Evolutionary conservation across 73 alveolate genomes (phyloP).

Genomic region (Uronychia setigera): DNA sequence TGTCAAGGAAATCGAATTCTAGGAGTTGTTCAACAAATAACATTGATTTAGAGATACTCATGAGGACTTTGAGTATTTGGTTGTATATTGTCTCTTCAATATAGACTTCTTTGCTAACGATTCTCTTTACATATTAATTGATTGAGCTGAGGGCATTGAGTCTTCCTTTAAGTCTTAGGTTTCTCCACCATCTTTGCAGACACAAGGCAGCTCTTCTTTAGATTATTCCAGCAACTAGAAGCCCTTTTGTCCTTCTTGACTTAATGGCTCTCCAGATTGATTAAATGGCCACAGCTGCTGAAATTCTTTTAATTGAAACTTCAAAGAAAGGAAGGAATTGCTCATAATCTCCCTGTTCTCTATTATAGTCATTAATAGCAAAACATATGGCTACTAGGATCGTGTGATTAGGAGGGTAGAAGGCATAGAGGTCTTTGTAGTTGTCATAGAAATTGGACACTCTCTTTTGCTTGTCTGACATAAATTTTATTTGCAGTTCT

Average conservation of each 20-base stretch:
- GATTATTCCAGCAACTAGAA: slow-evolving; percentile 28
- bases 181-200: slow-evolving; percentile 47
- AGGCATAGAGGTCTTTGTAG: slow-evolving; percentile 16
- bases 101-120: slow-evolving; percentile 21
- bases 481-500: background rate
- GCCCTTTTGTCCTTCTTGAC: background rate
- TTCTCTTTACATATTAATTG: slow-evolving; percentile 14
- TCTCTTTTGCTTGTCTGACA: background rate
- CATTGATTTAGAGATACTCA: background rate
- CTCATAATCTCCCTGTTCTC: background rate
- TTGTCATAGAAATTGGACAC: slow-evolving; percentile 9
- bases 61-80: slow-evolving; percentile 20
- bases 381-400: background rate
- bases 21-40: slow-evolving; percentile 39
- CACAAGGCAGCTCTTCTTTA: slow-evolving; percentile 54
- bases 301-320: slow-evolving; percentile 18
- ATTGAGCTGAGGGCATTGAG: slow-evolving; percentile 39
- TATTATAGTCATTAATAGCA: slow-evolving; percentile 15
- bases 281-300: slow-evolving; percentile 46
- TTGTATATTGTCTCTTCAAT: slow-evolving; percentile 48
- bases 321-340: slow-evolving; percentile 40
- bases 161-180: slow-evolving; percentile 40
- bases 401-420: slow-evolving; percentile 6
- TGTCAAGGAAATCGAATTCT: slow-evolving; percentile 29
- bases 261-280: slow-evolving; percentile 20